A percentile compares a stretch with the other conserved stretches of the same genome.
These are phyloP conservation scores for Hippophae gyantsensis DNA, from an alignment of 306 rosid genomes.

Conservation along the genomic window DNA sequence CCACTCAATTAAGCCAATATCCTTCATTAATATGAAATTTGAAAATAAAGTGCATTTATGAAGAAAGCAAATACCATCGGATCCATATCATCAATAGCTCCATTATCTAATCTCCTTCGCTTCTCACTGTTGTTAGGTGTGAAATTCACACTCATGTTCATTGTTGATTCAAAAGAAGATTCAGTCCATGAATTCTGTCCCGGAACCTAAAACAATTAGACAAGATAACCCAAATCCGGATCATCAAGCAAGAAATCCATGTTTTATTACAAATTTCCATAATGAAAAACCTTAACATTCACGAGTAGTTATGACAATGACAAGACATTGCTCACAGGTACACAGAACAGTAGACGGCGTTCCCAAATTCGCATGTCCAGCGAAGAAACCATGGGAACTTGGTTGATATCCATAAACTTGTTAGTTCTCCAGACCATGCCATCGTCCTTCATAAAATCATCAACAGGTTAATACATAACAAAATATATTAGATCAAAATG, in stretches of 20 bases:
- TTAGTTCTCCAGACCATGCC: conserved; percentile 81
- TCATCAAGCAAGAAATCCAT: neutral
- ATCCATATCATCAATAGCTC: conserved; percentile 28
- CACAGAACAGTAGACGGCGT: conserved; percentile 65
- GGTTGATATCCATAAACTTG: conserved; percentile 57
- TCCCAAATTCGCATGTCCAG: conserved; percentile 61
- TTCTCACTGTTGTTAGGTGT: conserved; percentile 49
- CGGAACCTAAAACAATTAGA: conserved; percentile 42
- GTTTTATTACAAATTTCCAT: no score
- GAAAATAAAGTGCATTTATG: neutral
- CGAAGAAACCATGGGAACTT: conserved; percentile 38
- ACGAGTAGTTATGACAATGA: no score
- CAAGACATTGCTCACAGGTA: conserved; percentile 46
- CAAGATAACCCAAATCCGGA: neutral
- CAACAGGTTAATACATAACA: neutral
- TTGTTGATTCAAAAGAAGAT: conserved; percentile 21
- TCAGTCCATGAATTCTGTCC: conserved; percentile 78
- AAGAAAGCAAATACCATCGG: conserved; percentile 28
- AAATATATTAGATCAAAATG: neutral
- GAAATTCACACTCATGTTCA: conserved; percentile 30
- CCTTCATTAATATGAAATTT: no score
- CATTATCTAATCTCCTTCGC: conserved; percentile 52
- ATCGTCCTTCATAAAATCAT: conserved; percentile 36
- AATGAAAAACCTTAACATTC: no score
- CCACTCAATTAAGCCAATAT: no score